A percentile compares a stretch with the other conserved stretches of the same genome.
Conservation (phyloP, 1,284 basidiomycete genomes). For the Pseudozyma sp. region DNA sequence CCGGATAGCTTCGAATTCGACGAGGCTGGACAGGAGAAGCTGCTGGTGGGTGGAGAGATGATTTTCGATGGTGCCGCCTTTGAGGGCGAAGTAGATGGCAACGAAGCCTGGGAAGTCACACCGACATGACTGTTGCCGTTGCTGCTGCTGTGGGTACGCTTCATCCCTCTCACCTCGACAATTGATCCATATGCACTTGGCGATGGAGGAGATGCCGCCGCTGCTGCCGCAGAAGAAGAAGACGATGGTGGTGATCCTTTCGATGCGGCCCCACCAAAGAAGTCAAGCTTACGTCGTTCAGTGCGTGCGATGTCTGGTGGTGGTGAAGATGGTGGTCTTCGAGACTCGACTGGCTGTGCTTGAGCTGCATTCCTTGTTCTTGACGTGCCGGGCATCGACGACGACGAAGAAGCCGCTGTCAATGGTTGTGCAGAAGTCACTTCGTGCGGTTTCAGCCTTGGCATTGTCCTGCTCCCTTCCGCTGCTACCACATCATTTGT, state of each 20-base stretch:
- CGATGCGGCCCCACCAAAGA: conserved; percentile 19
- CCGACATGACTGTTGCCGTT: background rate
- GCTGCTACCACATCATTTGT: background rate
- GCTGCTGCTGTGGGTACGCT: conserved; percentile 13
- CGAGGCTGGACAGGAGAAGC: conserved; percentile 1
- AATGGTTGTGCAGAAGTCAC: conserved; percentile 30
- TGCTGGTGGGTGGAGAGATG: conserved; percentile 1
- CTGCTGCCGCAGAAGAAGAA: background rate
- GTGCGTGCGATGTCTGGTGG: conserved; percentile 26
- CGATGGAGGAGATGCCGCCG: background rate
- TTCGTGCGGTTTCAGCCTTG: conserved; percentile 26
- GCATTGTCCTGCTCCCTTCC: conserved; percentile 2
- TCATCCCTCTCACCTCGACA: conserved; percentile 15
- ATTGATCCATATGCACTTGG: background rate
- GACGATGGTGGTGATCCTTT: background rate
- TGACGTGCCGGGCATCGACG: background rate
- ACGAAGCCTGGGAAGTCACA: background rate
- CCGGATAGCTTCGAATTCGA: background rate
- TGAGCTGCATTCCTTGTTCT: background rate
- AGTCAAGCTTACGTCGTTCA: conserved; percentile 35
- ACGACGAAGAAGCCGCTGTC: conserved; percentile 5
- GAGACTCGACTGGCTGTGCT: conserved; percentile 1
- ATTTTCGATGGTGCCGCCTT: background rate
- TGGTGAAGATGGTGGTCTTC: conserved; percentile 14
- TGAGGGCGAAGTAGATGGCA: background rate